A percentile compares a stretch with the other conserved stretches of the same genome.
These are phyloP conservation scores for Xenosphaeropsis pyriputrescens DNA, from an alignment of 2,329 filamentous ascomycete genomes.

Conservation along the genomic window DNA sequence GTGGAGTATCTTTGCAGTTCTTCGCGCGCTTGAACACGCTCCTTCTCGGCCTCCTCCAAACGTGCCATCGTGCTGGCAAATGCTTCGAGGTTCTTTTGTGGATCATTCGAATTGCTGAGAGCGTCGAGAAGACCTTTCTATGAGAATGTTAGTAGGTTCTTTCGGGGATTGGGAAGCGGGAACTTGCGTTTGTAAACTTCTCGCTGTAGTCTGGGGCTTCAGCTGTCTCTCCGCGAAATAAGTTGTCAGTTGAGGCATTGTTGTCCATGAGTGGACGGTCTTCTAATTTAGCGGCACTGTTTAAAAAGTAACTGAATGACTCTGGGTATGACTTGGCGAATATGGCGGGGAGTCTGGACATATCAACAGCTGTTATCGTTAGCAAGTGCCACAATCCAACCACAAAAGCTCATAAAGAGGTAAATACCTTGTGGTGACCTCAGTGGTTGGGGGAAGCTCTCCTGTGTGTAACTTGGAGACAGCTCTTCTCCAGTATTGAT, in stretches of 20 bases:
- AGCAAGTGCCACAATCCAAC: neutral
- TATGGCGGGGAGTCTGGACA: neutral
- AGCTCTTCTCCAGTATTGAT: neutral
- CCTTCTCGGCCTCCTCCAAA: too few relatives aligned
- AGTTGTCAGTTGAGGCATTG: neutral
- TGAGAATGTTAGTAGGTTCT: neutral
- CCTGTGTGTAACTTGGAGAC: neutral
- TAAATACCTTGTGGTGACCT: neutral
- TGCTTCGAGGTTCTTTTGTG: neutral
- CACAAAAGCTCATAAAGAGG: neutral
- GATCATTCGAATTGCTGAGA: neutral
- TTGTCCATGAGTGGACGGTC: neutral
- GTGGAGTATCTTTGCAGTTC: too few relatives aligned
- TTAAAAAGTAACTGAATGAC: neutral
- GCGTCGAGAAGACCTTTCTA: neutral
- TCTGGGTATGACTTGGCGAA: neutral
- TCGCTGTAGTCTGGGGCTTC: neutral
- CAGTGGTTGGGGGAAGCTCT: conserved; percentile 22
- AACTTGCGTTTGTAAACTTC: neutral
- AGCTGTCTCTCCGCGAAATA: too few relatives aligned
- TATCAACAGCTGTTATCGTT: neutral
- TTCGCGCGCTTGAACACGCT: too few relatives aligned
- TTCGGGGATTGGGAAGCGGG: neutral
- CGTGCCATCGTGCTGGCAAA: too few relatives aligned
- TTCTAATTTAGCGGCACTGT: neutral